Evolutionary conservation across 2,329 filamentous ascomycete genomes (phyloP).

Genomic region (Aspergillus unguis): DNA sequence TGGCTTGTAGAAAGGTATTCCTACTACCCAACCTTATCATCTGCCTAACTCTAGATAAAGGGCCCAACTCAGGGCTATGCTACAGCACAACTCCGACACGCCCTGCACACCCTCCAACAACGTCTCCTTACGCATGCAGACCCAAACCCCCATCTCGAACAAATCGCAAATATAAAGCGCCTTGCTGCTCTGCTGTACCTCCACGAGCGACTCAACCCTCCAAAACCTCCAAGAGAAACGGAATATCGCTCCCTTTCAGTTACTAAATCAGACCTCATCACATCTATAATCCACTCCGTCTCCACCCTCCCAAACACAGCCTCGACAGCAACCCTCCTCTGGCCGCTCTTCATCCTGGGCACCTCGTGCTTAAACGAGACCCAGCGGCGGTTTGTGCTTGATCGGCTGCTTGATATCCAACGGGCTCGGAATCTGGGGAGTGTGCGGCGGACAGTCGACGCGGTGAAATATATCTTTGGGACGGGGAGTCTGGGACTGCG

Average conservation of each 20-base stretch:
- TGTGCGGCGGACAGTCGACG: slow-evolving; percentile 22
- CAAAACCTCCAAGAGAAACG: no score
- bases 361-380: slow-evolving; percentile 23
- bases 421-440: slow-evolving; percentile 27
- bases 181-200: slow-evolving; percentile 30
- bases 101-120: slow-evolving; percentile 9
- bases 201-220: slow-evolving; percentile 10
- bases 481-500: slow-evolving; percentile 12
- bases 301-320: slow-evolving; percentile 21
- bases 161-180: slow-evolving; percentile 29
- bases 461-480: slow-evolving; percentile 23
- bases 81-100: background rate
- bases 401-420: slow-evolving; percentile 23
- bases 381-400: slow-evolving; percentile 29
- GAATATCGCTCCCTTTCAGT: no score
- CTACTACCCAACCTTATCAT: background rate
- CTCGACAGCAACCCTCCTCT: slow-evolving; percentile 19
- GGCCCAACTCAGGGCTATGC: no score
- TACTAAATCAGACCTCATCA: slow-evolving; percentile 16
- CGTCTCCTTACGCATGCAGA: slow-evolving; percentile 18
- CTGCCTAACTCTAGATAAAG: no score
- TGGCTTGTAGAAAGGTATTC: slow-evolving; percentile 4
- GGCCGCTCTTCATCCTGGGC: slow-evolving; percentile 26
- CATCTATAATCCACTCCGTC: slow-evolving; percentile 20
- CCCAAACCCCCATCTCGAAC: slow-evolving; percentile 17